Percentiles rank a stretch among this genome's conserved stretches.
These are phyloP conservation scores for Fusarium sp. DNA, from an alignment of 2,329 filamentous ascomycete species.

Conservation along the genomic window DNA sequence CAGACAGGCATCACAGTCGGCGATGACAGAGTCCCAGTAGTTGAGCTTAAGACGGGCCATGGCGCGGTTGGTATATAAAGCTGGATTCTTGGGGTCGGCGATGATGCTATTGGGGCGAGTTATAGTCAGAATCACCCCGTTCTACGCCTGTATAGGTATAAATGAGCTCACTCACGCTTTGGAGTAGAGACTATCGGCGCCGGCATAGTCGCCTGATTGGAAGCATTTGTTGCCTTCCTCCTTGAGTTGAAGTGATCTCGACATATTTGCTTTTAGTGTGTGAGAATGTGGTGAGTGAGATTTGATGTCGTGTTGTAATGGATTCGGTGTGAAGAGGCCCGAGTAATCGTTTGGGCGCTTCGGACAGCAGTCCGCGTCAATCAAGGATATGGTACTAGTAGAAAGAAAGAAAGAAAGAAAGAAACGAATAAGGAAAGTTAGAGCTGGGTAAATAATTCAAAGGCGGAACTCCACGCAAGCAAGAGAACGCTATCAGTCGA, in stretches of 20 bases:
- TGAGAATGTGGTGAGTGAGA: conserved; percentile 6
- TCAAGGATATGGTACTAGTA: not conserved
- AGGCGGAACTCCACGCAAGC: not conserved
- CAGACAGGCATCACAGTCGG: conserved; percentile 84
- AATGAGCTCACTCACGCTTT: conserved; percentile 71
- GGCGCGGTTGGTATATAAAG: conserved; percentile 91
- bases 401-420: not conserved
- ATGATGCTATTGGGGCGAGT: conserved; percentile 72
- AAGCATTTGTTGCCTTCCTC: conserved; percentile 77
- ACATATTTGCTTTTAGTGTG: conserved; percentile 45
- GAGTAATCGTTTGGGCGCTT: not conserved
- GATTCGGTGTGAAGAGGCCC: not conserved
- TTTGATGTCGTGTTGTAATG: conserved; percentile 1
- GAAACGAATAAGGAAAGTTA: not conserved
- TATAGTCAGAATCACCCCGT: conserved; percentile 23
- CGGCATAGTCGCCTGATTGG: conserved; percentile 73
- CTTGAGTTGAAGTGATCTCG: conserved; percentile 62
- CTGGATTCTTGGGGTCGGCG: conserved; percentile 81
- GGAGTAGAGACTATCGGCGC: conserved; percentile 79
- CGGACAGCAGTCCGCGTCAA: not conserved
- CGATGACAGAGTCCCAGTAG: conserved; percentile 80
- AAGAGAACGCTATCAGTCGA: not conserved
- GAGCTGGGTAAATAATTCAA: not conserved
- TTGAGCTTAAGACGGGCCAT: conserved; percentile 83
- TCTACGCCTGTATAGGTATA: conserved; percentile 4